Percentiles rank a stretch among this genome's conserved stretches.
phyloP scores from a whole-genome alignment of 768 basidiomycete species.

The Gyrodon lividus region DNA sequence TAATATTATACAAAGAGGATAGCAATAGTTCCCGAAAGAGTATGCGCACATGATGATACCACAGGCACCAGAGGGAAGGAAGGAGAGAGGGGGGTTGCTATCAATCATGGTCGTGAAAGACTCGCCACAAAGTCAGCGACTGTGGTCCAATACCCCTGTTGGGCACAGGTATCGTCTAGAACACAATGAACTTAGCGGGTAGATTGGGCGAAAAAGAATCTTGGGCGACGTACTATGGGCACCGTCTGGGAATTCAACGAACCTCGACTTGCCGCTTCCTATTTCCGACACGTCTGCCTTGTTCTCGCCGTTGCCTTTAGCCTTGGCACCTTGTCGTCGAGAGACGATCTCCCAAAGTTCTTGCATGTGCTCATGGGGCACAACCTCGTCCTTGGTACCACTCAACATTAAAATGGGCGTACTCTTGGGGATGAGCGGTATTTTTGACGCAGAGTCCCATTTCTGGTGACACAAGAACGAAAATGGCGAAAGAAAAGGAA shows the following conservation, averaged over 20 bases:
- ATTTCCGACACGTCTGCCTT: slow-evolving; percentile 42
- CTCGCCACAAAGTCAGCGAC: slow-evolving; percentile 47
- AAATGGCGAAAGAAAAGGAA: slow-evolving; percentile 72
- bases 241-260: slow-evolving; percentile 53
- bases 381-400: slow-evolving; percentile 57
- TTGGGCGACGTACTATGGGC: slow-evolving; percentile 49
- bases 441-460: slow-evolving; percentile 77
- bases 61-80: background rate
- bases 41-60: background rate
- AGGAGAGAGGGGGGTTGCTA: too few species aligned
- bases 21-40: background rate
- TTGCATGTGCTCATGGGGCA: slow-evolving; percentile 55
- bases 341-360: slow-evolving; percentile 63
- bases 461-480: slow-evolving; percentile 83
- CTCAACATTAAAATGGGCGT: slow-evolving; percentile 83
- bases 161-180: slow-evolving; percentile 55
- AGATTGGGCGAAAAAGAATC: background rate
- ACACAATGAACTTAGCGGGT: background rate
- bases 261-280: slow-evolving; percentile 54
- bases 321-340: slow-evolving; percentile 43
- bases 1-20: background rate
- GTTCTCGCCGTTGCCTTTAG: slow-evolving; percentile 14
- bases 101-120: slow-evolving; percentile 8
- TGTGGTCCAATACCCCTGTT: slow-evolving; percentile 54
- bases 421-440: slow-evolving; percentile 57